Base-by-base conservation (phyloP, 1,284 basidiomycete species). In the Ganoderma multipileum region DNA sequence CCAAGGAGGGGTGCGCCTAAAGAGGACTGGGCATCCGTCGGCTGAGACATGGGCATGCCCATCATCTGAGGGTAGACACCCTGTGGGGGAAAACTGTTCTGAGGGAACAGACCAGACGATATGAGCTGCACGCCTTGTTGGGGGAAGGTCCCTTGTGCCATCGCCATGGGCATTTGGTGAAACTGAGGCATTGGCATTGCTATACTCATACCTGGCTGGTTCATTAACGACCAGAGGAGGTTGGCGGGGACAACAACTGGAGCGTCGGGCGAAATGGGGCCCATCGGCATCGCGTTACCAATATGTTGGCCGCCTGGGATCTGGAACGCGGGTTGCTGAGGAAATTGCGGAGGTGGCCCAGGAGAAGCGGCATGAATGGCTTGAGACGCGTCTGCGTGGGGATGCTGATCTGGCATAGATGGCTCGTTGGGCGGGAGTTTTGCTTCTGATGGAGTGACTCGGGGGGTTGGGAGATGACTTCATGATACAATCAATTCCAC, bases 401-500 rank as follows among this genome's bases (percentile, higher is more conserved):
- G 65, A 2, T 44, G 66, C 41, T 71, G 68, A 36, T 41, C 60
- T 18, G 68, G 63, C 68, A 69, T 68, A 47, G 33, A 23, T 54
- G 26, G 14, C 18, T 66, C 58, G 6, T 58, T 55, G 57, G 72
- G 33, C 26, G 63, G 50, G 1, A 47, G 33, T n/a, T 60, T 66
- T 14, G 68, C 67, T 44, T 83, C 84, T 3, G 83, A 78, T 28
- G 88, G 89, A 26, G 87, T 89, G n/a, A 81, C 80, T 38, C 87
- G 81, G n/a, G 89, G 89, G 5, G 88, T 89, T 50, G 88, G 88
- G 63, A 90, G 75, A 65, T 84, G 81, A 75, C 86, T 86, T 73
- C 71, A 73, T 72, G 47, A 55, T 36, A 38, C 42, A 9, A 39
- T 76, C 59, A 72, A 68, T 20, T 39, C 69, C 38, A n/a, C 20